A percentile compares a stretch with the other conserved stretches of the same genome.
phyloP scores from a whole-genome alignment of 2,329 filamentous ascomycete genomes.

The Clarireedia paspali region DNA sequence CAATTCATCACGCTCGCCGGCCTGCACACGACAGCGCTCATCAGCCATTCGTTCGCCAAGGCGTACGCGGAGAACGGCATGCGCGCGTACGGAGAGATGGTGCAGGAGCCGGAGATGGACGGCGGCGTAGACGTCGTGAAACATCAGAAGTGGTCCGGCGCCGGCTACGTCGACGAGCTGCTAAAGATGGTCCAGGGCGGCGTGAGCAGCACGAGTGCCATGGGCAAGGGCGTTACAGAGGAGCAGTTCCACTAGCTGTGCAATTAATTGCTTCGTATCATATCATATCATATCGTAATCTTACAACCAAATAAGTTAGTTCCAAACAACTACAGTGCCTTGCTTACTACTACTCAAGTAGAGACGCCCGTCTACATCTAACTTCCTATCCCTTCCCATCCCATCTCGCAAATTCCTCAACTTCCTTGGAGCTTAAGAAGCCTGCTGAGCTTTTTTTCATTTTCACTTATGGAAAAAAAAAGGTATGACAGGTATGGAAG shows the following conservation, averaged over 20 bases:
- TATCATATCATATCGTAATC: no score
- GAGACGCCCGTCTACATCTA: no score
- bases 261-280: not conserved
- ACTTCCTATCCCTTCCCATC: no score
- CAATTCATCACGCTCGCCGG: slow-evolving; percentile 99
- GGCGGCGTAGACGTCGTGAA: slow-evolving; percentile 87
- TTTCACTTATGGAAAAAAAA: no score
- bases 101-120: slow-evolving; percentile 97
- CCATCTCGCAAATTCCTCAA: no score
- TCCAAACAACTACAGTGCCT: no score
- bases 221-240: slow-evolving; percentile 97
- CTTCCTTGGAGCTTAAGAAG: no score
- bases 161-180: slow-evolving; percentile 88
- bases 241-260: slow-evolving; percentile 69
- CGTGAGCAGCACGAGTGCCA: slow-evolving; percentile 83
- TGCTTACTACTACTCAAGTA: no score
- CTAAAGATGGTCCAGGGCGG: slow-evolving; percentile 96
- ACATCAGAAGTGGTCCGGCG: slow-evolving; percentile 98
- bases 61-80: slow-evolving; percentile 79
- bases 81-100: slow-evolving; percentile 93
- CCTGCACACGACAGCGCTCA: slow-evolving; percentile 89
- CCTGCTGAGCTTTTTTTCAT: no score
- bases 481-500: no score
- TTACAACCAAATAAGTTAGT: no score
- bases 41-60: slow-evolving; percentile 79